Percentiles rank a stretch among this genome's conserved stretches.
These are phyloP conservation scores for Madurella fahalii DNA, from an alignment of 2,329 filamentous ascomycete genomes.

Conservation along the genomic window DNA sequence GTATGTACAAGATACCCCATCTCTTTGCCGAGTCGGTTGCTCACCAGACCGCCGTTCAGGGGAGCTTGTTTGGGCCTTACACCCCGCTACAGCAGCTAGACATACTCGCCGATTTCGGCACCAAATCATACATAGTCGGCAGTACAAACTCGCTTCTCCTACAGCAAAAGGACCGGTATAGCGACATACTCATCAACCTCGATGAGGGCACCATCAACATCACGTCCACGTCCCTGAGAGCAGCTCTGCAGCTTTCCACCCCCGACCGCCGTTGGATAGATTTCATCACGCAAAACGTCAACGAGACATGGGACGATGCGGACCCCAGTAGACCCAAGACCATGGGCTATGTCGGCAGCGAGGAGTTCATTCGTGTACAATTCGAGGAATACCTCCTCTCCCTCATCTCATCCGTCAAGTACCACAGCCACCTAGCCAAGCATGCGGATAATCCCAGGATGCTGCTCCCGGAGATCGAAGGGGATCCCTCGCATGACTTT, in stretches of 20 bases:
- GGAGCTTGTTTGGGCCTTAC: conserved; percentile 92
- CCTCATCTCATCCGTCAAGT: conserved; percentile 83
- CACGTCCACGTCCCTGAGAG: conserved; percentile 71
- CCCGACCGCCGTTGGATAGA: conserved; percentile 96
- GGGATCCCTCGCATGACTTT: conserved; percentile 82
- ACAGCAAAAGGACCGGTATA: conserved; percentile 92
- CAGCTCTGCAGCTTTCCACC: conserved; percentile 72
- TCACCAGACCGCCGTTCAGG: conserved; percentile 44
- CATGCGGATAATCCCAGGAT: conserved; percentile 55
- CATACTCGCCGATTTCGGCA: conserved; percentile 85
- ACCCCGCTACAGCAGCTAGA: conserved; percentile 95
- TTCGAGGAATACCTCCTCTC: conserved; percentile 96
- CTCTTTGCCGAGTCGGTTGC: conserved; percentile 7
- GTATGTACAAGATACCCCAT: conserved; percentile 37
- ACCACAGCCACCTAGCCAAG: conserved; percentile 64
- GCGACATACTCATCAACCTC: conserved; percentile 92
- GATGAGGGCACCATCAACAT: conserved; percentile 86
- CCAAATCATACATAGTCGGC: conserved; percentile 95
- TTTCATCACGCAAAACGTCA: conserved; percentile 85
- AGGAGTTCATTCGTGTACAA: conserved; percentile 94
- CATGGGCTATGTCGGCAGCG: conserved; percentile 89
- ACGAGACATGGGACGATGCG: conserved; percentile 92
- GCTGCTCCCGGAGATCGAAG: conserved; percentile 64
- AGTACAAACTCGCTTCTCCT: conserved; percentile 93
- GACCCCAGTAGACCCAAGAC: conserved; percentile 90